A percentile compares a stretch with the other conserved stretches of the same genome.
phyloP scores from a whole-genome alignment of 805 yeast genomes.

The Naumovozyma baii region DNA sequence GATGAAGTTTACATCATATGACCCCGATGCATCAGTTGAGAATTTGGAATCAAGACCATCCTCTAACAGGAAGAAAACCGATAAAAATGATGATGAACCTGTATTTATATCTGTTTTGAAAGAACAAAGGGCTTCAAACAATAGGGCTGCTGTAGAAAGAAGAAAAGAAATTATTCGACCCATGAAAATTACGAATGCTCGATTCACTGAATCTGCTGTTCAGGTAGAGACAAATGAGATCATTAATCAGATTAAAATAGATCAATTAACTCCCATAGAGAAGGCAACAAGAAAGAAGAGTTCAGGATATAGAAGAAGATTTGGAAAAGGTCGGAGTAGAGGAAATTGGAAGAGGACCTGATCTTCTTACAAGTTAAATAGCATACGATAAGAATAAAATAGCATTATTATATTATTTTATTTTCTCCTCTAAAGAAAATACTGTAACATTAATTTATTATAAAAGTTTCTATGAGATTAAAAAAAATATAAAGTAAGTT shows the following conservation, averaged over 20 bases:
- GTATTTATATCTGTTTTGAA: not conserved
- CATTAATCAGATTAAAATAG: not conserved
- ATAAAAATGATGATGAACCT: not conserved
- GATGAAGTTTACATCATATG: conserved; percentile 35
- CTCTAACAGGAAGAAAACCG: not conserved
- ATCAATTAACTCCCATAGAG: not conserved
- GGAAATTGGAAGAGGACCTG: not conserved
- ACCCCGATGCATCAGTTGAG: conserved; percentile 1
- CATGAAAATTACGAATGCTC: no score
- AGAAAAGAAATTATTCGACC: no score
- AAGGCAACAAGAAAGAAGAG: not conserved
- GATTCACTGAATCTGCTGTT: not conserved
- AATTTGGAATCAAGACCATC: conserved; percentile 1
- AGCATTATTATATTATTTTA: no score
- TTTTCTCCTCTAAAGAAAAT: no score
- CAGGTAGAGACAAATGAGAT: not conserved
- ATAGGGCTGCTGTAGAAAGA: no score
- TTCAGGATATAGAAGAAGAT: not conserved
- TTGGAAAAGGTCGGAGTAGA: not conserved
- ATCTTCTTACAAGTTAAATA: no score
- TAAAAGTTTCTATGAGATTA: not conserved
- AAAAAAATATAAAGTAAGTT: not conserved
- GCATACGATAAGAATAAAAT: no score
- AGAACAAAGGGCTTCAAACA: not conserved
- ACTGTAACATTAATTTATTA: not conserved